Base-by-base conservation (phyloP, 495 filamentous ascomycete species). In the Penicillium pulvis region DNA sequence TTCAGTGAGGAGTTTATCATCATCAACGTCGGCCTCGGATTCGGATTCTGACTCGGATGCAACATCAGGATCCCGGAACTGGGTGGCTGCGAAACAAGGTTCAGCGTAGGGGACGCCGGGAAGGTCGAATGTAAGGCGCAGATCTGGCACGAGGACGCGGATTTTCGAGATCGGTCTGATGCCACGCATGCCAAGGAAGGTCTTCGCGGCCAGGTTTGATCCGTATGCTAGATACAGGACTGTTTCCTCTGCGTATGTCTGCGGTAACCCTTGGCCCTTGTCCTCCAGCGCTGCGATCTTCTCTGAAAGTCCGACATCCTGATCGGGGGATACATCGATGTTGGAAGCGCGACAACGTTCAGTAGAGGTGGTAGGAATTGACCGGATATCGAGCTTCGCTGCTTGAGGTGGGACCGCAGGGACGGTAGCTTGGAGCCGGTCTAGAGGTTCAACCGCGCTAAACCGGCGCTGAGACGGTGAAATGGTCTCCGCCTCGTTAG, bases 181-280 rank as follows among this genome's bases (percentile, higher is more conserved):
- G 58, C 87, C 87, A 12, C 92, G 86, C 31, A 62, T 73, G 47
- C 87, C 90, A 28, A 83, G 81, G 70, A 98, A 97, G 1, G 88
- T 92, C 65, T 87, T 70, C 17, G 86, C 79, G 51, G 76, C 81
- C 55, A 98, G 83, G 69, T 98, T 98, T 50, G 92, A 96, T 60
- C 94, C 94, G 64, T 98, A 98, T 41, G 94, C 94, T 11, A 98
- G 85, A 75, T 98, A 98, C 46, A 96, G 81, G 50, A 96, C 78
- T 3, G 90, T 42, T 19, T 53, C 51, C 16, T 53, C 51, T n/a
- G 19, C 24, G 23, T 39, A 41, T 16, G 23, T 17, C 3, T 42
- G 0, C 16, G 35, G 24, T 17, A 53, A 16, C 9, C 14, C 51
- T 3, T 30, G 16, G 8, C 59, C 58, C 19, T 44, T 33, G 28